Conservation (phyloP, 495 filamentous ascomycete species). For the Xylaria intraflava region DNA sequence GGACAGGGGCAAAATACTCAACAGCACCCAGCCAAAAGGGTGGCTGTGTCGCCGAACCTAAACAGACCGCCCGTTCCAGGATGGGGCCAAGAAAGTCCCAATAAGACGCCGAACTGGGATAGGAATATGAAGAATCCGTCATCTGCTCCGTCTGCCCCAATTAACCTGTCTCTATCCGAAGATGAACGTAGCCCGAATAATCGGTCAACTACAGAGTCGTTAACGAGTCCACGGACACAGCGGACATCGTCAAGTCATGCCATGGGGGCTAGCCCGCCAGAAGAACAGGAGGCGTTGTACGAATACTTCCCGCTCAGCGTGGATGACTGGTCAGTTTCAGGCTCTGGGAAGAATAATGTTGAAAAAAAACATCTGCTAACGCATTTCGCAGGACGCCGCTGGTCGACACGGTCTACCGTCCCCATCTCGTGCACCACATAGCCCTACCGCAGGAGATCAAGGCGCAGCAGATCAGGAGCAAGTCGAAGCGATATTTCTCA, state of each 20-base stretch:
- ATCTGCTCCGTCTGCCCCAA: slow-evolving; percentile 41
- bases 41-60: slow-evolving; percentile 30
- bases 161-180: slow-evolving; percentile 69
- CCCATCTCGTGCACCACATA: slow-evolving; percentile 86
- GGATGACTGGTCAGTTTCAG: slow-evolving; percentile 63
- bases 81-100: slow-evolving; percentile 24
- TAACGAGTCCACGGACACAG: slow-evolving; percentile 34
- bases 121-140: slow-evolving; percentile 22
- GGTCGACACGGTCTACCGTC: slow-evolving; percentile 87
- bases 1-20: slow-evolving; percentile 16
- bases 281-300: slow-evolving; percentile 74
- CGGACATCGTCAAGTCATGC: slow-evolving; percentile 28
- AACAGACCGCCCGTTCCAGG: slow-evolving; percentile 30
- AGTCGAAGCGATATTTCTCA: slow-evolving; percentile 76
- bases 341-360: too few species aligned
- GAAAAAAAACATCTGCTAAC: slow-evolving; percentile 6
- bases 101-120: slow-evolving; percentile 8
- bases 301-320: slow-evolving; percentile 86
- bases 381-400: slow-evolving; percentile 56
- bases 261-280: slow-evolving; percentile 49
- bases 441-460: slow-evolving; percentile 70
- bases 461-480: slow-evolving; percentile 58
- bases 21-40: slow-evolving; percentile 29
- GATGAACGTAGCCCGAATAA: slow-evolving; percentile 56
- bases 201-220: slow-evolving; percentile 30